Evolutionary conservation across 257 asterid species (phyloP), one percentile per base, ranked within the genome.

Genomic region (Gynochthodes officinalis): DNA sequence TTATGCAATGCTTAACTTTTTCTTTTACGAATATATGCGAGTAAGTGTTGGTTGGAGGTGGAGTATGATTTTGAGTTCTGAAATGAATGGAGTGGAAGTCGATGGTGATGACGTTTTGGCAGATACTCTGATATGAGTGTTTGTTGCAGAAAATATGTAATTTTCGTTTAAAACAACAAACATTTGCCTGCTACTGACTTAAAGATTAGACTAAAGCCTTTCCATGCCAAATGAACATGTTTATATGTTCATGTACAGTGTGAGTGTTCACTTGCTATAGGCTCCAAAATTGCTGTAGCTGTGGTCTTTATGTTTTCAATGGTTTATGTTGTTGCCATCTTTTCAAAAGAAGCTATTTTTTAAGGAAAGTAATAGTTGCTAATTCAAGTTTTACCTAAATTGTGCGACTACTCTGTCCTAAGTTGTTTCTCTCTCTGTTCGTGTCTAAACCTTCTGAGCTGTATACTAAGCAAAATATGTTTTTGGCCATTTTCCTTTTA

Each of bases 1-100:
- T 84, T 78, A 57, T 75, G 37, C 76, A 77, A 72, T 84, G 78
- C 71, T 74, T 80, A 44, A 42, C 75, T 78, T 86, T 77, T 64
- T 67, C 52, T 28, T 84, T 76, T 80, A 54, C 77, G 76, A 73
- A 71, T 78, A 8, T 55, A 37, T 74, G 27, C 73, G 48, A 74
- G 78, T 32, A 74, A 73, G 64, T 72, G 75, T 77, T 85, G 86
- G 72, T 71, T 68, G 81, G 83, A 69, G 75, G 78, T 14, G 72
- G 82, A 67, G 43, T 68, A 75, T 43, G 82, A 77, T 82, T 37
- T 74, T 37, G 70, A 64, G 76, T 77, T 78, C 76, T 70, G 33
- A 67, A 73, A 66, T 76, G 75, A 54, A 52, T 59, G 73, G 77
- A 75, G 68, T 23, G 76, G 70, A 76, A 61, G 76, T 61, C 32